Percentiles rank a stretch among this genome's conserved stretches.
These are phyloP conservation scores for Paragyromitra xinjiangensis DNA, from an alignment of 495 filamentous ascomycete genomes.

Conservation along the genomic window DNA sequence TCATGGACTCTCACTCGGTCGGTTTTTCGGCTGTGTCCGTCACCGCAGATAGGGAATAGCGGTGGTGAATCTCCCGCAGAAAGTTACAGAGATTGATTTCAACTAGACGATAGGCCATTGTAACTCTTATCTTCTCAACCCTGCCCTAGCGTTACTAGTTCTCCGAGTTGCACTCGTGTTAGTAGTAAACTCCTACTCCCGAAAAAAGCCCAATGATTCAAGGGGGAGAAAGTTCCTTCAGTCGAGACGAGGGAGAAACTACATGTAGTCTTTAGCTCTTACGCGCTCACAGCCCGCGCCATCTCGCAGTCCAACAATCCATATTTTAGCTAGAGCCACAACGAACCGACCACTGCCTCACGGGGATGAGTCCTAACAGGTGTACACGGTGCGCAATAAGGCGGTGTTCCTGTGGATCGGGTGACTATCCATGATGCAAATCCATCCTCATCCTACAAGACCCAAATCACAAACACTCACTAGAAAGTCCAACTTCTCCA, in stretches of 20 bases:
- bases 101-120: background rate
- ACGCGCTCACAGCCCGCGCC: too few species aligned
- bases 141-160: background rate
- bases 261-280: too few species aligned
- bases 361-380: too few species aligned
- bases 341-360: too few species aligned
- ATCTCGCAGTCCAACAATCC: too few species aligned
- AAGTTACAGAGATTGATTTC: background rate
- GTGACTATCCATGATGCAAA: background rate
- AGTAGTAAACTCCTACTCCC: background rate
- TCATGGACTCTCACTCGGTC: conserved; percentile 22
- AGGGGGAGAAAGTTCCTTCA: too few species aligned
- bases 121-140: background rate
- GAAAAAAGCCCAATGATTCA: too few species aligned
- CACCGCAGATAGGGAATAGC: background rate
- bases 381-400: too few species aligned
- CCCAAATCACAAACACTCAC: background rate
- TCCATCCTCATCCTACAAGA: background rate
- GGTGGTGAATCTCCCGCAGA: background rate
- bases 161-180: background rate
- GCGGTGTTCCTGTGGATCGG: background rate
- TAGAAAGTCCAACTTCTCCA: background rate
- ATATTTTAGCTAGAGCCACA: too few species aligned
- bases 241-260: too few species aligned
- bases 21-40: background rate